Evolutionary conservation across 225 moss, liverwort and hornwort genomes (phyloP).

Genomic region (Marchantia paleacea): DNA sequence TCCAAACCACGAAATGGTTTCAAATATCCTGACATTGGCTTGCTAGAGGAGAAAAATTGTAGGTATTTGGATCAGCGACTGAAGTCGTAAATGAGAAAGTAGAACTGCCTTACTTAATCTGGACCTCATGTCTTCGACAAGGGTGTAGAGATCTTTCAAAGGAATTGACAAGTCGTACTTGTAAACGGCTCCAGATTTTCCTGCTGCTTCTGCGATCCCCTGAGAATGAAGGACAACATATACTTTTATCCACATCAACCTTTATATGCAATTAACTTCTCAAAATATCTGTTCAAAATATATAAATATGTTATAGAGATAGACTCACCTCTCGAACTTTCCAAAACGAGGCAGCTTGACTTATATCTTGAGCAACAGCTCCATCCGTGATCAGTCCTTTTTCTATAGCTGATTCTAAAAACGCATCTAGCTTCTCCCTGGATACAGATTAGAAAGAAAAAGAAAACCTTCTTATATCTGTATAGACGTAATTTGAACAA

Average conservation of each 20-base stretch:
- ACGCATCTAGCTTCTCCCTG: constrained; percentile 88
- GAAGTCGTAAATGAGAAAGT: not conserved
- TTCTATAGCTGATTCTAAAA: constrained; percentile 77
- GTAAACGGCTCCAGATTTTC: constrained; percentile 79
- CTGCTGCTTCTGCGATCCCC: constrained; percentile 84
- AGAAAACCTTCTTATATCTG: not conserved
- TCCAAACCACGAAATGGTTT: not conserved
- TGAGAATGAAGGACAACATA: constrained; percentile 17
- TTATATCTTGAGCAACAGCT: constrained; percentile 81
- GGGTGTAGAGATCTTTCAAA: constrained; percentile 56
- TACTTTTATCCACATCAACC: not conserved
- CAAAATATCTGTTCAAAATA: not conserved
- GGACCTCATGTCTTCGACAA: constrained; percentile 77
- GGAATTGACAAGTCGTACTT: constrained; percentile 91
- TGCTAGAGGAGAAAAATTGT: not conserved
- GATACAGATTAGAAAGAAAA: not conserved
- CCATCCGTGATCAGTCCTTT: constrained; percentile 81
- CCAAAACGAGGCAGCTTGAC: constrained; percentile 89
- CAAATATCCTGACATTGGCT: not conserved
- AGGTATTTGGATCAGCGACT: not conserved
- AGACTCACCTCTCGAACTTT: constrained; percentile 70
- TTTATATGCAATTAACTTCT: not conserved
- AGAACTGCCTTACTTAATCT: constrained; percentile 56
- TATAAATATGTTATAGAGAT: not conserved
- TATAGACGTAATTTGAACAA: not conserved